phyloP scores from a whole-genome alignment of 192 early-diverging fungal genomes.

The Chytriomyces sp. region DNA sequence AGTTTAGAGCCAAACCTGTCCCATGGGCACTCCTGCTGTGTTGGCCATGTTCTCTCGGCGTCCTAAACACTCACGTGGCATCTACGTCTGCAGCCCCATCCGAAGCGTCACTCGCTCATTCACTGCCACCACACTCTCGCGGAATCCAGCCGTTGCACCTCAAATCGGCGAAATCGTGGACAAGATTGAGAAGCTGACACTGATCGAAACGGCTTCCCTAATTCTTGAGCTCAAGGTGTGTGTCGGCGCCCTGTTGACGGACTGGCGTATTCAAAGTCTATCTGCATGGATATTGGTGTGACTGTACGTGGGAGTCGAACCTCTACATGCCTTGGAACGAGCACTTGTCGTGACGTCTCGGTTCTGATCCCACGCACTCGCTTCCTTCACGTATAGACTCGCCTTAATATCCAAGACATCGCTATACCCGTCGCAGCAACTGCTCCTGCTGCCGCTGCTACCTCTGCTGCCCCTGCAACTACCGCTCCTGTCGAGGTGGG shows the following conservation, averaged over 20 bases:
- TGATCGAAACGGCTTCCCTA: constrained; percentile 91
- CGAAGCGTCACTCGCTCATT: too few relatives aligned
- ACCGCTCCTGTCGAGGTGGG: constrained; percentile 54
- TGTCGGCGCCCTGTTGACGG: not conserved
- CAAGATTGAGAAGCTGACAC: constrained; percentile 85
- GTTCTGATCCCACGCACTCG: too few relatives aligned
- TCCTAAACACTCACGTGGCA: too few relatives aligned
- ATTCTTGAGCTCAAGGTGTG: constrained; percentile 86
- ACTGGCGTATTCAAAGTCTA: not conserved
- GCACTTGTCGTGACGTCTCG: too few relatives aligned
- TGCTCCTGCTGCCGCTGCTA: constrained; percentile 62
- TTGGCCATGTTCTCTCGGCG: too few relatives aligned
- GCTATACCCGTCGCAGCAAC: constrained; percentile 77
- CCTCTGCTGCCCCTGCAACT: constrained; percentile 68
- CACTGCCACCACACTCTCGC: too few relatives aligned
- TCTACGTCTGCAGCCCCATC: too few relatives aligned
- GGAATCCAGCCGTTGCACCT: constrained; percentile 32
- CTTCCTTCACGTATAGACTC: constrained; percentile 54
- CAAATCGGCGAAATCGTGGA: constrained; percentile 87
- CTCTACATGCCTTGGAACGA: too few relatives aligned
- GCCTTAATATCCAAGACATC: constrained; percentile 91
- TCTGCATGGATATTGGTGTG: too few relatives aligned
- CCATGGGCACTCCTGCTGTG: too few relatives aligned
- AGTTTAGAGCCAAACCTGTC: too few relatives aligned
- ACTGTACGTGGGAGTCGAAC: too few relatives aligned